Evolutionary conservation across 768 basidiomycete genomes (phyloP), one percentile per base, ranked within the genome.

Genomic region (Boletus subcaerulescens): DNA sequence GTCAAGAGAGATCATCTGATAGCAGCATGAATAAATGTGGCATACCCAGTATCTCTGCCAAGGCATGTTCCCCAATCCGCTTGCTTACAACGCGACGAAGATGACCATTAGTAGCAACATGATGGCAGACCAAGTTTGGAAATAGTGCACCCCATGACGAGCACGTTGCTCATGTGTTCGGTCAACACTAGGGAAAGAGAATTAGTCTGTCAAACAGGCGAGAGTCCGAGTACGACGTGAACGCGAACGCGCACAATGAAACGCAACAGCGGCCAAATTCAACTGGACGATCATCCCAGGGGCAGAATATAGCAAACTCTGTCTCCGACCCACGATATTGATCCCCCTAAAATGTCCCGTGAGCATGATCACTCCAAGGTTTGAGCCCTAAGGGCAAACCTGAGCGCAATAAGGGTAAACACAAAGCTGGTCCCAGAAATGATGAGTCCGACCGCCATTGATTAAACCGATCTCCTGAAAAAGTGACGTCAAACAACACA

Each of bases 401-500:
- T 83, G 38, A 91, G 76, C 0, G 89, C 89, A 45, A 91, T 71
- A 51, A 91, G 76, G 1, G 89, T 90, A 72, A 88, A 90, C 44
- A 88, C 61, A 66, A 89, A 90, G 70, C 91, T 90, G 29, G 88
- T 89, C 8, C 85, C 84, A 0, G 88, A 86, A 31, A 91, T 76
- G 61, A 91, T 86, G 31, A 91, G 78, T 1, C 89, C 89, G 29
- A 91, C 87, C 0, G 88, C 88, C 90, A 85, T 63, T 92, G 86
- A 65, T 87, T 74, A 72, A 92, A 92, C 91, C 91, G 46, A 92
- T 87, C 58, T 84, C 77, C 60, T 86, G 80, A 74, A 92, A 92
- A 13, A 92, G 77, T 0, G 89, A 89, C 5, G 89, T 85, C 20
- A 85, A 86, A 64, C 86, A 85, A 63, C 80, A 83, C 82, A 84